Evolutionary conservation across 345 rosid species (phyloP).

Genomic region (Salix koriyanagi): DNA sequence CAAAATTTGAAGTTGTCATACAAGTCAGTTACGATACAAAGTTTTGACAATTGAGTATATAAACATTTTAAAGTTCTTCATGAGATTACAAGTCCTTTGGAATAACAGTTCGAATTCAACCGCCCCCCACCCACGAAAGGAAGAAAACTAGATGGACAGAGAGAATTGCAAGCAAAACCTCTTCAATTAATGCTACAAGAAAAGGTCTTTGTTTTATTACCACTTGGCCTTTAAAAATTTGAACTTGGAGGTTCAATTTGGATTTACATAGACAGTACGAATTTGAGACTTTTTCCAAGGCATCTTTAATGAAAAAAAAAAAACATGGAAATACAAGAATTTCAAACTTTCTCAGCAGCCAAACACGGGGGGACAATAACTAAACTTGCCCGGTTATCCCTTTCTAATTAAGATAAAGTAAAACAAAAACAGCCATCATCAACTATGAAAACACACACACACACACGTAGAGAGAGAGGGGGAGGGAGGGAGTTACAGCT

Average conservation of each 20-base stretch:
- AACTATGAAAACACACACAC: background rate
- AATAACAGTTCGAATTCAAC: background rate
- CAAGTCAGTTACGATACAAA: background rate
- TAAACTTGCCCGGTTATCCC: background rate
- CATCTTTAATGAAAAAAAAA: background rate
- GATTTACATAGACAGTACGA: too few relatives aligned
- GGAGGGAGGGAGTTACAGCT: background rate
- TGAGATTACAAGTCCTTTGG: background rate
- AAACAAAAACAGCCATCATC: background rate
- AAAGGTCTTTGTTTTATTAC: background rate
- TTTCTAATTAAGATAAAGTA: background rate
- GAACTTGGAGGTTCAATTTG: background rate
- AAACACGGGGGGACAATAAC: background rate
- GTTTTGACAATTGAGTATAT: background rate
- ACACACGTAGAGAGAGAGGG: background rate
- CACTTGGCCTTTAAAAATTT: background rate
- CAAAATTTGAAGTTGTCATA: too few relatives aligned
- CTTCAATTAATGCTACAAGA: background rate
- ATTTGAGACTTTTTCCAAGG: background rate
- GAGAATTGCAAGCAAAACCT: too few relatives aligned
- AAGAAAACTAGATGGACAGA: background rate
- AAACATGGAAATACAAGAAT: too few relatives aligned
- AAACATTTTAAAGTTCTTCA: background rate
- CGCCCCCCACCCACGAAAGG: background rate
- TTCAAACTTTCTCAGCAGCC: background rate